These are phyloP conservation scores for Geotrichum citri-aurantii DNA, from an alignment of 1,139 yeast species.

Conservation along the genomic window DNA sequence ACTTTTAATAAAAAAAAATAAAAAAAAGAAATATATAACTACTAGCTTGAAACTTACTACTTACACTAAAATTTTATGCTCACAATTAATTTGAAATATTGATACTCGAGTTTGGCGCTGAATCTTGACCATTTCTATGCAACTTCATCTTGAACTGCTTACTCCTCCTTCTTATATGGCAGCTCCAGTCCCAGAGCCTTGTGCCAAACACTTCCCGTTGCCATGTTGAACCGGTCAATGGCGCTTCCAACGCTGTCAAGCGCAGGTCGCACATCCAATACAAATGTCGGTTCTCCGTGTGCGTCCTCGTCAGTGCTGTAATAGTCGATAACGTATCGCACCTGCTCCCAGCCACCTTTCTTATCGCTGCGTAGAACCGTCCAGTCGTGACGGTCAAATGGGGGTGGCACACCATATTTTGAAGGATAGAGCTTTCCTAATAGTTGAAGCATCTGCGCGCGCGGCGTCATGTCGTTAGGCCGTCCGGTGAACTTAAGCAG, in stretches of 20 bases:
- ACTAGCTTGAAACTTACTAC: not conserved
- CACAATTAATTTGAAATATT: not conserved
- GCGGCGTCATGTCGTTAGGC: constrained; percentile 83
- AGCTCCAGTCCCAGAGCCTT: constrained; percentile 42
- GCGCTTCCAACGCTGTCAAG: constrained; percentile 62
- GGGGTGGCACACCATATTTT: constrained; percentile 69
- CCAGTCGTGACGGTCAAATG: constrained; percentile 99
- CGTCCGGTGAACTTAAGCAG: constrained; percentile 84
- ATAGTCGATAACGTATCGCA: constrained; percentile 91
- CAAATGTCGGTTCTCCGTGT: constrained; percentile 82
- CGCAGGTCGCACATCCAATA: constrained; percentile 93
- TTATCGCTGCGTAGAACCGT: constrained; percentile 67
- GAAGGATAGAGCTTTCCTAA: constrained; percentile 69
- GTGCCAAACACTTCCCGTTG: constrained; percentile 44
- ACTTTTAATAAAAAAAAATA: too few relatives aligned
- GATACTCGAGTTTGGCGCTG: not conserved
- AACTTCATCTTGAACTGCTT: not conserved
- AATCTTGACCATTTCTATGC: not conserved
- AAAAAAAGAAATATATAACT: not conserved
- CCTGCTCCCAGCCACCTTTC: constrained; percentile 48
- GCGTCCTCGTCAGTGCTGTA: constrained; percentile 91
- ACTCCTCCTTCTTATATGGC: constrained; percentile 15
- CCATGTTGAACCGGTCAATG: constrained; percentile 56
- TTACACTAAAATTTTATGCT: not conserved
- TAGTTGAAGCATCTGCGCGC: constrained; percentile 65